Conservation (phyloP, 2,329 filamentous ascomycete genomes). For the Aureobasidium sp. region DNA sequence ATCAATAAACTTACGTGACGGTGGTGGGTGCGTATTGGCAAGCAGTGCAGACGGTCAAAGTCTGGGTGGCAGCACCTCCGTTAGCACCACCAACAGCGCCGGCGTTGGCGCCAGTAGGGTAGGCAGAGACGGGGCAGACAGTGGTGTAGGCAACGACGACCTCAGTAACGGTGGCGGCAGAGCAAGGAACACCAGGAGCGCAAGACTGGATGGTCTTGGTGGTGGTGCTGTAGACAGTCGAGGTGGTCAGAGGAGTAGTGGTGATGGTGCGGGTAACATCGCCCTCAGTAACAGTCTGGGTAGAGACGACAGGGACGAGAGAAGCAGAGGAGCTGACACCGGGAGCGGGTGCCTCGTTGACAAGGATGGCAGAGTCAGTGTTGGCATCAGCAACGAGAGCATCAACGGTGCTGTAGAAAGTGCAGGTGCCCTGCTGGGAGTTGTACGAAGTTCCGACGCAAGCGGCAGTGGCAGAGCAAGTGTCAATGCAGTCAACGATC, state of each 20-base stretch:
- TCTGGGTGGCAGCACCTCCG: not conserved
- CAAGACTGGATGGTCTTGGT: conserved; percentile 3
- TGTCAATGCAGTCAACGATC: conserved; percentile 9
- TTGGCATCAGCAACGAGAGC: not conserved
- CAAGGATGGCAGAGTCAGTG: conserved; percentile 4
- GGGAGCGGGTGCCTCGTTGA: not conserved
- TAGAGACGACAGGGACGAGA: not conserved
- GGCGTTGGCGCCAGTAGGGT: not conserved
- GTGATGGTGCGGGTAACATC: conserved; percentile 3
- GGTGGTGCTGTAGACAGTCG: conserved; percentile 11
- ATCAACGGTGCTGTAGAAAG: conserved; percentile 8
- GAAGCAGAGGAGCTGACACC: not conserved
- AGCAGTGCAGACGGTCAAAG: conserved; percentile 4
- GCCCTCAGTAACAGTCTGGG: not conserved
- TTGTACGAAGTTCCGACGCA: conserved; percentile 11
- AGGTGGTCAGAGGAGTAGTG: conserved; percentile 10
- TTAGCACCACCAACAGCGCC: not conserved
- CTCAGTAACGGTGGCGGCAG: conserved; percentile 11
- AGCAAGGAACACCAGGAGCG: conserved; percentile 11
- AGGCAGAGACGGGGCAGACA: conserved; percentile 9
- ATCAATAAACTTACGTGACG: not conserved
- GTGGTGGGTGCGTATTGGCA: not conserved
- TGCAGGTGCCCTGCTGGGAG: not conserved
- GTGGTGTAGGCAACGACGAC: conserved; percentile 13
- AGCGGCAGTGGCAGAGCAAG: not conserved